Evolutionary conservation across 2,329 filamentous ascomycete genomes (phyloP).

Genomic region (Pseudonectria buxi): DNA sequence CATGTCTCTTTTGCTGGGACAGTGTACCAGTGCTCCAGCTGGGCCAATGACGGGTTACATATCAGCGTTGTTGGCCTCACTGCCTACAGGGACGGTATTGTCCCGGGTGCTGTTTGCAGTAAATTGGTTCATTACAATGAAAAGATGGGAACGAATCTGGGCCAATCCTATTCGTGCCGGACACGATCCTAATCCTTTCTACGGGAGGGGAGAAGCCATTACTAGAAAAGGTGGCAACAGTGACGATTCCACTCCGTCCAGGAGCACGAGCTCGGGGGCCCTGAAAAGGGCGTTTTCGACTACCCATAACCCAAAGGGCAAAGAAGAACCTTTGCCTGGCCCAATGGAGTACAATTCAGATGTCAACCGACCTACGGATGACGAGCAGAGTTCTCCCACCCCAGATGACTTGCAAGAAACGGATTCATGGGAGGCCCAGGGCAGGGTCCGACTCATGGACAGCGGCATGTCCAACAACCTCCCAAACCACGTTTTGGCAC

Average conservation of each 20-base stretch:
- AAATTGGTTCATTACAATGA: constrained; percentile 9
- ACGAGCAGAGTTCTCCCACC: rapidly evolving
- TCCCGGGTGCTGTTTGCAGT: constrained; percentile 3
- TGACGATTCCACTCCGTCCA: neutral
- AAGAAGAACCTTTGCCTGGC: no score
- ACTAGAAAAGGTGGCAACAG: constrained; percentile 1
- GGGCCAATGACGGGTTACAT: constrained; percentile 13
- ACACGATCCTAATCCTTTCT: constrained; percentile 18
- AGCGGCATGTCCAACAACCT: constrained; percentile 19
- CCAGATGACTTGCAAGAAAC: rapidly evolving
- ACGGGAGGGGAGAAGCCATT: constrained; percentile 7
- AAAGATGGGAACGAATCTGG: constrained; percentile 14
- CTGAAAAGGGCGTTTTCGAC: no score
- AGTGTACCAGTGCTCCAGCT: constrained; percentile 17
- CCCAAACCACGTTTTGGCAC: constrained; percentile 12
- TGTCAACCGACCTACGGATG: no score
- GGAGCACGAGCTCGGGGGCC: neutral
- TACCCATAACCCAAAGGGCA: no score
- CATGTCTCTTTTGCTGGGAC: constrained; percentile 10
- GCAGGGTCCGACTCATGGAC: constrained; percentile 13
- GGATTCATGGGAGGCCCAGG: constrained; percentile 15
- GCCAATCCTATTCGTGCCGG: constrained; percentile 17
- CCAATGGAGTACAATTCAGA: no score
- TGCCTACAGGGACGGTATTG: constrained; percentile 14
- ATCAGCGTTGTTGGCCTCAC: constrained; percentile 9